Conservation (phyloP, 441 rosid species). For the Daphne laureola region DNA sequence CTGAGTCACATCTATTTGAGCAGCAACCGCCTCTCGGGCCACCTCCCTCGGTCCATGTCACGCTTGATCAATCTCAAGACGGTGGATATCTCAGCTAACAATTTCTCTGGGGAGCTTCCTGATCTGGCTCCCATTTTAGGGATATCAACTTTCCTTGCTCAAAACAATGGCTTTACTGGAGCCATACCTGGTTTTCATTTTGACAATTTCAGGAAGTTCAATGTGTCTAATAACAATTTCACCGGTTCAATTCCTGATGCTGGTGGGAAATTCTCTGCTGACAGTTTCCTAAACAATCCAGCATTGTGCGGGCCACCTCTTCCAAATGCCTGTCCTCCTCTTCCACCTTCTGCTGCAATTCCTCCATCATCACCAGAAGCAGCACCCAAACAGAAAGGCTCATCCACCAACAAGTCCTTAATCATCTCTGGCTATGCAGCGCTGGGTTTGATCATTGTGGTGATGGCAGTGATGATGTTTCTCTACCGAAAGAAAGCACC, state of each 20-base stretch:
- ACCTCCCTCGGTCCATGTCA: slow-evolving; percentile 32
- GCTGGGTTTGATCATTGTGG: slow-evolving; percentile 18
- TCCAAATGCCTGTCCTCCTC: slow-evolving; percentile 26
- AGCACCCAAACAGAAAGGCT: slow-evolving; percentile 6
- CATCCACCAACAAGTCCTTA: slow-evolving; percentile 20
- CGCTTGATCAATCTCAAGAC: slow-evolving; percentile 32
- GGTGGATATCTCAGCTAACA: slow-evolving; percentile 34
- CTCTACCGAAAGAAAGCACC: slow-evolving; percentile 18
- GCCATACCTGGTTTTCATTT: slow-evolving; percentile 34
- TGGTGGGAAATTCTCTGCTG: slow-evolving; percentile 22
- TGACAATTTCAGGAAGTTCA: slow-evolving; percentile 28
- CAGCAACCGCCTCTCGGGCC: slow-evolving; percentile 30
- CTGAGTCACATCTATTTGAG: slow-evolving; percentile 33
- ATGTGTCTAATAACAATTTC: slow-evolving; percentile 48
- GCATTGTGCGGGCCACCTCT: slow-evolving; percentile 37
- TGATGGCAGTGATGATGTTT: slow-evolving; percentile 17
- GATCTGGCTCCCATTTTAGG: slow-evolving; percentile 30
- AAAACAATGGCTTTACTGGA: slow-evolving; percentile 38
- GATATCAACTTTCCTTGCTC: slow-evolving; percentile 29
- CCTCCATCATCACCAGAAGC: slow-evolving; percentile 10
- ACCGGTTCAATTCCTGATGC: slow-evolving; percentile 39
- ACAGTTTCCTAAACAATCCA: slow-evolving; percentile 34
- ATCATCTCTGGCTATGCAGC: slow-evolving; percentile 37
- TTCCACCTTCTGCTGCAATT: background rate
- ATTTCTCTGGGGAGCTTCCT: slow-evolving; percentile 35